Percentiles rank a stretch among this genome's conserved stretches.
phyloP scores from a whole-genome alignment of 805 yeast genomes.

The Kodamaea jinghongensis region DNA sequence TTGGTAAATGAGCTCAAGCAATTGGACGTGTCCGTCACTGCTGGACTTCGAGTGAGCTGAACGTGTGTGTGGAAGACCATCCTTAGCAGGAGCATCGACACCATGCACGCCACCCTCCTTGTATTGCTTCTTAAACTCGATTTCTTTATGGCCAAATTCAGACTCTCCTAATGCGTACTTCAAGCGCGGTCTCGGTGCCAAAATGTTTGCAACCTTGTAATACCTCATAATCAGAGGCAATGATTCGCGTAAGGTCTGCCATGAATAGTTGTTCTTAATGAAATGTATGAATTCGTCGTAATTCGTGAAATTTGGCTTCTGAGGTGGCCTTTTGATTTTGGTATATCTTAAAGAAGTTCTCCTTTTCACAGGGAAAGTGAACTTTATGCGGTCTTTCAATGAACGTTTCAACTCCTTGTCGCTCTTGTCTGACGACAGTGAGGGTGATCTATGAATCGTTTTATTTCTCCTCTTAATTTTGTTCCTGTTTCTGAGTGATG shows the following conservation, averaged over 20 bases:
- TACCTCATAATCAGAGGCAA: slow-evolving; percentile 10
- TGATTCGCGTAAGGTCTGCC: slow-evolving; percentile 3
- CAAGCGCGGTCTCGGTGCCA: slow-evolving; percentile 12
- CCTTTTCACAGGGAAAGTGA: slow-evolving; percentile 35
- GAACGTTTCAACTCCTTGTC: slow-evolving; percentile 2
- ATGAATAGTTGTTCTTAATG: slow-evolving; percentile 3
- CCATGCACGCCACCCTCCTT: not conserved
- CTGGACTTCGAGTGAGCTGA: not conserved
- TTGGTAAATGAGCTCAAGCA: slow-evolving; percentile 23
- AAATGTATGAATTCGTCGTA: slow-evolving; percentile 16
- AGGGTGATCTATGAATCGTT: slow-evolving; percentile 18
- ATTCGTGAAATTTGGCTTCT: slow-evolving; percentile 20
- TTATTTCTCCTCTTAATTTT: slow-evolving; percentile 28
- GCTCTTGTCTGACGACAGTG: slow-evolving; percentile 1
- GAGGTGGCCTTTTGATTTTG: slow-evolving; percentile 10
- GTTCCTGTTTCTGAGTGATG: slow-evolving; percentile 30
- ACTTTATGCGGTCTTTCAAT: slow-evolving; percentile 13
- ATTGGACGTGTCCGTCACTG: not conserved
- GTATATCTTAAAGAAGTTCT: slow-evolving; percentile 32
- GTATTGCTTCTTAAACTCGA: not conserved
- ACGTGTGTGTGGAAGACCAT: not conserved
- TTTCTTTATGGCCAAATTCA: not conserved
- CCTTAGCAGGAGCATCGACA: not conserved
- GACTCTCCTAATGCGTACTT: not conserved
- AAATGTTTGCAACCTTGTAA: slow-evolving; percentile 20